Evolutionary conservation across 2,329 filamentous ascomycete genomes (phyloP).

Genomic region (Phialocephala sp.): DNA sequence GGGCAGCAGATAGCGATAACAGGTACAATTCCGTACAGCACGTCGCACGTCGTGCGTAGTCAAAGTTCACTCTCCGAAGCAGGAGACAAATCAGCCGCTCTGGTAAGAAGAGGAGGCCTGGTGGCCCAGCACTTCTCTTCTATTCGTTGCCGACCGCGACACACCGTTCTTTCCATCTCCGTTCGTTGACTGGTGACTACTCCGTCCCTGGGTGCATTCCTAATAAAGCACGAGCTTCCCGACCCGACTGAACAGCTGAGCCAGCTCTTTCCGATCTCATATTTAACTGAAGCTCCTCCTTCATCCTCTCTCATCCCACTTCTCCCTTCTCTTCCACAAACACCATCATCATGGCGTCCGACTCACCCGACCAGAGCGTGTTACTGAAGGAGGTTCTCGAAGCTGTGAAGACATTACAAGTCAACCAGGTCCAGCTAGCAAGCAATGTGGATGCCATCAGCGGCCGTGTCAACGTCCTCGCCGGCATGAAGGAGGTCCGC

Average conservation of each 20-base stretch:
- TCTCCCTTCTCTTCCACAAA: constrained; percentile 5
- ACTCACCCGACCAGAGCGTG: constrained; percentile 35
- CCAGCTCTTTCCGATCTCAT: not conserved
- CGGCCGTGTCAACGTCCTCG: constrained; percentile 64
- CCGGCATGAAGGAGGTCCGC: constrained; percentile 61
- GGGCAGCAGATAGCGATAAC: constrained; percentile 5
- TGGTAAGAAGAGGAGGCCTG: not conserved
- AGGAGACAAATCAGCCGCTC: constrained; percentile 1
- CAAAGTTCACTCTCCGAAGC: not conserved
- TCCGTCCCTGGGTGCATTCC: no score
- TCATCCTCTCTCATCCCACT: constrained; percentile 1
- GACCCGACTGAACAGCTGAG: not conserved
- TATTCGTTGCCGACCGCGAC: not conserved
- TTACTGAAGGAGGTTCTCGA: constrained; percentile 60
- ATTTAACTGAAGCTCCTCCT: not conserved
- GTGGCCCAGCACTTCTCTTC: not conserved
- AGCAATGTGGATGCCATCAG: constrained; percentile 64
- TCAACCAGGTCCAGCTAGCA: constrained; percentile 60
- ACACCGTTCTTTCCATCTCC: not conserved
- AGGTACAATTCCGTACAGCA: not conserved
- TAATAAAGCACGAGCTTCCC: not conserved
- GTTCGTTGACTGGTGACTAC: not conserved
- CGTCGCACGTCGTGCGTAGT: not conserved
- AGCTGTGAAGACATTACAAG: constrained; percentile 59
- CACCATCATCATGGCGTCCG: constrained; percentile 32